A percentile compares a stretch with the other conserved stretches of the same genome.
phyloP scores from a whole-genome alignment of 2,329 filamentous ascomycete species.

The Chalaropsis thielavioides region DNA sequence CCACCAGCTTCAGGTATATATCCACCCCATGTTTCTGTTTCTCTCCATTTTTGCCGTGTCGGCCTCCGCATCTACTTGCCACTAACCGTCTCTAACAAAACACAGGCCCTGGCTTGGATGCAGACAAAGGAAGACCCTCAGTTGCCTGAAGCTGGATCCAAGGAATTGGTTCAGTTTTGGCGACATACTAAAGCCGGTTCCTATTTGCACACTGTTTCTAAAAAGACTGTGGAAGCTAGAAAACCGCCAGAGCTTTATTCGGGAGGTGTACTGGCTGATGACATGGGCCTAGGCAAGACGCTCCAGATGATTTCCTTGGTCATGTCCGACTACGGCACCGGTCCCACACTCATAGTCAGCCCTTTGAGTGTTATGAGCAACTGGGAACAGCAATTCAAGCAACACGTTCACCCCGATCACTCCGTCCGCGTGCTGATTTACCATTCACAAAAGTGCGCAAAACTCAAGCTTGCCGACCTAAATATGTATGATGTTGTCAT shows the following conservation, averaged over 20 bases:
- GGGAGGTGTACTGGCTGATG: slow-evolving; percentile 76
- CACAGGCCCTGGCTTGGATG: slow-evolving; percentile 62
- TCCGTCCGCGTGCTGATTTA: slow-evolving; percentile 56
- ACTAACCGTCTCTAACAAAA: slow-evolving; percentile 26
- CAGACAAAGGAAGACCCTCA: slow-evolving; percentile 56
- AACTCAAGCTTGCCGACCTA: slow-evolving; percentile 43
- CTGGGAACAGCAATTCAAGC: slow-evolving; percentile 65
- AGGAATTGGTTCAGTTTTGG: slow-evolving; percentile 28
- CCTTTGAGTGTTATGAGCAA: slow-evolving; percentile 83
- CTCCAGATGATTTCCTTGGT: slow-evolving; percentile 73
- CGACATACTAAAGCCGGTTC: not conserved
- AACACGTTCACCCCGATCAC: slow-evolving; percentile 52
- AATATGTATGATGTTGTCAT: slow-evolving; percentile 60
- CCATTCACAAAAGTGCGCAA: slow-evolving; percentile 44
- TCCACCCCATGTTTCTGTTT: not conserved
- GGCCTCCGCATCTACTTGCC: not conserved
- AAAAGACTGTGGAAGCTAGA: not conserved
- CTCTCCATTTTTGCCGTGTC: not conserved
- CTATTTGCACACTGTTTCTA: not conserved
- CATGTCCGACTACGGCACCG: slow-evolving; percentile 37
- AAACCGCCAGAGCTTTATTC: slow-evolving; percentile 49
- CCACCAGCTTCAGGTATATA: slow-evolving; percentile 52
- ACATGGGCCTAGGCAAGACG: slow-evolving; percentile 88
- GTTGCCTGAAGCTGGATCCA: slow-evolving; percentile 43
- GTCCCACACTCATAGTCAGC: slow-evolving; percentile 63